Percentiles rank a stretch among this genome's conserved stretches.
Conservation (phyloP, 2,329 filamentous ascomycete species). For the Hawksworthiomyces lignivorus region DNA sequence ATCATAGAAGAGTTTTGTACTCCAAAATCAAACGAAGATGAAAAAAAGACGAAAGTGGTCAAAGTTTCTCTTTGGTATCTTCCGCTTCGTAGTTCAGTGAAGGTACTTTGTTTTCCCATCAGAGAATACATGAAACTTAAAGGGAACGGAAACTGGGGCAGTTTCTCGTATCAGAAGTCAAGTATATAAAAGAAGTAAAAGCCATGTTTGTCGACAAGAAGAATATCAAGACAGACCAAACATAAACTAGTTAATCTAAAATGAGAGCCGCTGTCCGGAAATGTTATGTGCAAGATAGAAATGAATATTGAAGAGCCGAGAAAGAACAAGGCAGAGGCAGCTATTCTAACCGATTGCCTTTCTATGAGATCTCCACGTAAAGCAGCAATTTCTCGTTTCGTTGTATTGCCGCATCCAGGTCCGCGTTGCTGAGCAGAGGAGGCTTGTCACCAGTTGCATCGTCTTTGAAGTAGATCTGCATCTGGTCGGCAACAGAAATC, state of each 20-base stretch:
- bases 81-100: too few relatives aligned
- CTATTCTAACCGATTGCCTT: too few relatives aligned
- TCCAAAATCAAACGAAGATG: neutral
- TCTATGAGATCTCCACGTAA: conserved; percentile 52
- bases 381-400: conserved; percentile 83
- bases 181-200: conserved; percentile 1
- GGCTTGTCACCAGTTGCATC: conserved; percentile 70
- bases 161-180: too few relatives aligned
- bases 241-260: too few relatives aligned
- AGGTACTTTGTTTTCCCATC: too few relatives aligned
- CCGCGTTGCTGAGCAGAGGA: conserved; percentile 68
- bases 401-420: conserved; percentile 71
- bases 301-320: neutral
- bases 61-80: too few relatives aligned
- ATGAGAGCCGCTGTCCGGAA: too few relatives aligned
- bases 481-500: conserved; percentile 57
- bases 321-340: conserved; percentile 3
- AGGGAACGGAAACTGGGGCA: too few relatives aligned
- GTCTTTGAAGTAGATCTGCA: conserved; percentile 80
- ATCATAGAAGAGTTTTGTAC: neutral
- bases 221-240: neutral
- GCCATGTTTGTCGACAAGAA: neutral
- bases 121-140: too few relatives aligned
- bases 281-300: too few relatives aligned
- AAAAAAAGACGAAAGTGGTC: too few relatives aligned